Conservation (phyloP, 1,284 basidiomycete species). For the Ceratobasidium sp. region DNA sequence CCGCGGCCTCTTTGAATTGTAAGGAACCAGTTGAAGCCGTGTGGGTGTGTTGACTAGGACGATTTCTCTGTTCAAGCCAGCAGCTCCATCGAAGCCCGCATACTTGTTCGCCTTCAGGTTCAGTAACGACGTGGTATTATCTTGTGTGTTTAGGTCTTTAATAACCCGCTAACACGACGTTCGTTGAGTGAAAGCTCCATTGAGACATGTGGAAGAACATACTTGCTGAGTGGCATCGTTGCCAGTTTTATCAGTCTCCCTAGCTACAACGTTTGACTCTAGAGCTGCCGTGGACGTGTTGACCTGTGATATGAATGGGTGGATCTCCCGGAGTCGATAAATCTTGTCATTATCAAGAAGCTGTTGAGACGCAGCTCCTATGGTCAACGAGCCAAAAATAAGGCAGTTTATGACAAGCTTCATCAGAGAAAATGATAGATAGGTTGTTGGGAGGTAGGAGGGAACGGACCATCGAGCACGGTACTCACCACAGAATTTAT, state of each 20-base stretch:
- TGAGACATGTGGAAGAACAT: background rate
- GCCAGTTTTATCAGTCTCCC: background rate
- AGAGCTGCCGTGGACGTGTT: background rate
- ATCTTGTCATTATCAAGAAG: no score
- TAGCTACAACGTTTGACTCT: background rate
- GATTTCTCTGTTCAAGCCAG: background rate
- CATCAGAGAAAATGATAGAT: no score
- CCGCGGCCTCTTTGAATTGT: background rate
- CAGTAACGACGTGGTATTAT: constrained; percentile 17
- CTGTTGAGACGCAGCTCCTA: no score
- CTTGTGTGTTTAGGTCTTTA: background rate
- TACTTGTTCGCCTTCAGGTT: background rate
- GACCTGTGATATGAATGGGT: no score
- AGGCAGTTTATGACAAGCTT: no score
- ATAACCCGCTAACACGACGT: background rate
- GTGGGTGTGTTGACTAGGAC: background rate
- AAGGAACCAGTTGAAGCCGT: background rate
- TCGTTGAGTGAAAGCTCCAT: no score
- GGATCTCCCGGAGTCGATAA: no score
- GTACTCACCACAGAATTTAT: background rate
- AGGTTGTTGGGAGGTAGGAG: background rate
- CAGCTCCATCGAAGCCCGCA: background rate
- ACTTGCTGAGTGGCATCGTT: background rate
- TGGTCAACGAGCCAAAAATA: no score
- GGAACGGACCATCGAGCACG: background rate